Evolutionary conservation across 2,329 filamentous ascomycete genomes (phyloP), one percentile per base, ranked within the genome.

Genomic region (Fusarium foetens): DNA sequence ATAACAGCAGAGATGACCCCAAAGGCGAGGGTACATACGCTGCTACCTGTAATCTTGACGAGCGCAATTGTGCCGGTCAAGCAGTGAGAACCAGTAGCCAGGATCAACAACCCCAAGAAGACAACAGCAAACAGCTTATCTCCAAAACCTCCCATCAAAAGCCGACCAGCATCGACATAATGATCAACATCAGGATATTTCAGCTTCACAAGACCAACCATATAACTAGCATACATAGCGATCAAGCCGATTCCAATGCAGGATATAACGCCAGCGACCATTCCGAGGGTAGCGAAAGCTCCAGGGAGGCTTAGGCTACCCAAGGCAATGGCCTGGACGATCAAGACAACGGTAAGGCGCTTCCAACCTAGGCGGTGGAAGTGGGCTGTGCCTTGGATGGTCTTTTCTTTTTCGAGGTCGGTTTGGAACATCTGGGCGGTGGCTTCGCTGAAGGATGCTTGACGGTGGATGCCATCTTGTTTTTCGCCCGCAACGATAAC

Each of bases 51-150:
- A 57, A 93, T 83, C 49, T 86, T 89, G 74, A 90, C 90, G 78
- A 93, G 87, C 68, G 91, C 91, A 73, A 93, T 91, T n/a, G 86
- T 87, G 66, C 92, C 92, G 0, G 90, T 92, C 63, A 93, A 82
- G 58, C 92, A 84, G 80, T 94, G 92, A n/a, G 90, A 92, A 29
- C 87, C 90, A 81, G 91, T 90, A 75, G 92, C 87, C 80, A 93
- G 92, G 58, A 91, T 81, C 36, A 93, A 82, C 80, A 93, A 88
- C 19, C 93, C 79, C 14, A 87, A 82, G 73, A 91, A 90, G 63
- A 87, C 89, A 68, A 83, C 80, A 23, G 89, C 90, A 42, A 92
- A 82, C 27, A 93, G 17, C 12, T 51, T 33, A 27, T 89, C 87
- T 0, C 89, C 90, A 41, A 88, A 82, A 19, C 80, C 82, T 9